Conservation (phyloP, 495 filamentous ascomycete species). For the Platismatia glauca region DNA sequence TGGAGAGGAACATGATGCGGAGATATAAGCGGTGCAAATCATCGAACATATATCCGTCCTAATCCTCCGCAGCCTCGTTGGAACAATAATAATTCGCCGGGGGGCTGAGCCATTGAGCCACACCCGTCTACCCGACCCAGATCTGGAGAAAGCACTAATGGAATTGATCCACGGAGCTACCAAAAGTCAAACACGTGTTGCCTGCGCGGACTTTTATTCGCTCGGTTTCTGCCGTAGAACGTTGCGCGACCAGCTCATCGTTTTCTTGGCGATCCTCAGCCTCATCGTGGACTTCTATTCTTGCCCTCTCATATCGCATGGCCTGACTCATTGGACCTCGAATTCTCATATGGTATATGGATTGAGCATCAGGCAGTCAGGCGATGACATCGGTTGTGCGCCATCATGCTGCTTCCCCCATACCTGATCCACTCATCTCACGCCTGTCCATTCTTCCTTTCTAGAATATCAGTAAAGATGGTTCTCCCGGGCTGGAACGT, state of each 20-base stretch:
- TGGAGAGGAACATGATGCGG: too few relatives aligned
- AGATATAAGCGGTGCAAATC: too few relatives aligned
- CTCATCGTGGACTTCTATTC: not conserved
- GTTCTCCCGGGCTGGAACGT: conserved; percentile 20
- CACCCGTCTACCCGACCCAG: too few relatives aligned
- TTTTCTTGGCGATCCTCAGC: not conserved
- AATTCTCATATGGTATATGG: not conserved
- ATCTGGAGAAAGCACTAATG: too few relatives aligned
- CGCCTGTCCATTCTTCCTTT: not conserved
- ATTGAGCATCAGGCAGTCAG: not conserved
- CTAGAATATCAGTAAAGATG: not conserved
- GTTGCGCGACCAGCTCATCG: not conserved
- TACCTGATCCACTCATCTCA: not conserved
- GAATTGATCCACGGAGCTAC: not conserved
- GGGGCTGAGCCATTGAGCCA: too few relatives aligned
- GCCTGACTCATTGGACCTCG: too few relatives aligned
- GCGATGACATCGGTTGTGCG: not conserved
- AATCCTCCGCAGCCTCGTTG: too few relatives aligned
- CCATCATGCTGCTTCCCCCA: not conserved
- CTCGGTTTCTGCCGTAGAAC: not conserved
- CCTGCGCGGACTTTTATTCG: conserved; percentile 1
- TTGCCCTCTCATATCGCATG: too few relatives aligned
- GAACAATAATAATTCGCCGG: too few relatives aligned
- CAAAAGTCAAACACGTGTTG: conserved; percentile 2
- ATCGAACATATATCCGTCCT: too few relatives aligned